Evolutionary conservation across 495 filamentous ascomycete genomes (phyloP).

Genomic region (Aspergillus hancockii): DNA sequence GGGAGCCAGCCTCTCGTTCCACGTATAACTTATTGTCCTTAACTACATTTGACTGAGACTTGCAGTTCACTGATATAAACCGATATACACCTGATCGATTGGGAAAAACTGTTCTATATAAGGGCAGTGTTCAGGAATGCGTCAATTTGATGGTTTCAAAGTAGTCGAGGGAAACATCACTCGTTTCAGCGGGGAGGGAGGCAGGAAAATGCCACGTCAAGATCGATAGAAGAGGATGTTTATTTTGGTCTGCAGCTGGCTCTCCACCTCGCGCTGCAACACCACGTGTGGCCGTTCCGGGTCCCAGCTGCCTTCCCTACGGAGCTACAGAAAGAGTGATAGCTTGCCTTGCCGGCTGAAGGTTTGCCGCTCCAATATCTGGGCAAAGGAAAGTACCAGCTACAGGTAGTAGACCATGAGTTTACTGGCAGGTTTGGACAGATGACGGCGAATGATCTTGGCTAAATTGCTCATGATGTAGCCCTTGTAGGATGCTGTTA

Average conservation of each 20-base stretch:
- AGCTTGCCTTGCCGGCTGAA: not conserved
- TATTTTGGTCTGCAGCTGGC: constrained; percentile 1
- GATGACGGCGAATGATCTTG: constrained; percentile 6
- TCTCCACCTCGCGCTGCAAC: constrained; percentile 4
- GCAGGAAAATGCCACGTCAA: too few relatives aligned
- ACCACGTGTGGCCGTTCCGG: not conserved
- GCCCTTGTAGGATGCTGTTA: not conserved
- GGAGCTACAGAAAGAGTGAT: not conserved
- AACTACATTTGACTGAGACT: too few relatives aligned
- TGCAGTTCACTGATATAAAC: too few relatives aligned
- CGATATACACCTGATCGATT: too few relatives aligned
- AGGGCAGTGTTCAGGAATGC: too few relatives aligned
- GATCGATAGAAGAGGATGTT: constrained; percentile 1
- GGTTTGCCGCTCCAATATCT: not conserved
- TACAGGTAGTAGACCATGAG: constrained; percentile 4
- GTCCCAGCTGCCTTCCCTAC: not conserved
- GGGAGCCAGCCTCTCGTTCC: too few relatives aligned
- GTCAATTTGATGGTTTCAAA: too few relatives aligned
- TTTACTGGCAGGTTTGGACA: not conserved
- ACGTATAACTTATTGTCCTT: too few relatives aligned
- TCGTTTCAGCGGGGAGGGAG: too few relatives aligned
- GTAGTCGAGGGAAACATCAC: too few relatives aligned
- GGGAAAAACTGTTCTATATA: too few relatives aligned
- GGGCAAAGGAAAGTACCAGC: constrained; percentile 1
- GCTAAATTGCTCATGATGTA: not conserved